phyloP scores from a whole-genome alignment of 345 rosid species.

The Euphorbia pulcherrima region DNA sequence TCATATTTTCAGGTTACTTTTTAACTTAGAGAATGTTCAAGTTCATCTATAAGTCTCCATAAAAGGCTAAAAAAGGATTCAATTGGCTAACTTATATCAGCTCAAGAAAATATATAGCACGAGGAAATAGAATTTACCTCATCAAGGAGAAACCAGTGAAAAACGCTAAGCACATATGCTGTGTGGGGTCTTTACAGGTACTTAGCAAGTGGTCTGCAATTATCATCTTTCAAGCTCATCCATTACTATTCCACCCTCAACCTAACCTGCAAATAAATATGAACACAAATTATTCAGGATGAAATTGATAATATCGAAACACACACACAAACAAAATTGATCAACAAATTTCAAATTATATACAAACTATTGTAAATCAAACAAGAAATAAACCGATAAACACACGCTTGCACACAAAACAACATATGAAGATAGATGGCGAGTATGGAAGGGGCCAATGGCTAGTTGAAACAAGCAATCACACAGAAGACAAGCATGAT shows the following conservation, averaged over 20 bases:
- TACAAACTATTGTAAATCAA: not conserved
- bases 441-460: not conserved
- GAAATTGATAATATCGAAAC: not conserved
- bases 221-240: not conserved
- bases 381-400: not conserved
- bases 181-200: not conserved
- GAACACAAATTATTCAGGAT: not conserved
- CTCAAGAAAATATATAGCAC: not conserved
- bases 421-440: not conserved
- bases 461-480: not conserved
- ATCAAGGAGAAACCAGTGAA: not conserved
- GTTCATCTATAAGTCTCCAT: not conserved
- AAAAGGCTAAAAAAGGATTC: too few species aligned
- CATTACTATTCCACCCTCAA: not conserved
- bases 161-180: not conserved
- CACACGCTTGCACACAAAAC: too few species aligned
- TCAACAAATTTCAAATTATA: not conserved
- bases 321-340: not conserved
- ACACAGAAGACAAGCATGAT: too few species aligned
- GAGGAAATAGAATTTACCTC: conserved; percentile 9
- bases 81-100: not conserved
- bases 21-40: not conserved
- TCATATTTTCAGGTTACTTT: not conserved
- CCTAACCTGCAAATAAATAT: conserved; percentile 29
- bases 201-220: too few species aligned